A percentile compares a stretch with the other conserved stretches of the same genome.
Evolutionary conservation across 2,329 filamentous ascomycete species (phyloP).

Genomic region (Sclerotinia borealis): DNA sequence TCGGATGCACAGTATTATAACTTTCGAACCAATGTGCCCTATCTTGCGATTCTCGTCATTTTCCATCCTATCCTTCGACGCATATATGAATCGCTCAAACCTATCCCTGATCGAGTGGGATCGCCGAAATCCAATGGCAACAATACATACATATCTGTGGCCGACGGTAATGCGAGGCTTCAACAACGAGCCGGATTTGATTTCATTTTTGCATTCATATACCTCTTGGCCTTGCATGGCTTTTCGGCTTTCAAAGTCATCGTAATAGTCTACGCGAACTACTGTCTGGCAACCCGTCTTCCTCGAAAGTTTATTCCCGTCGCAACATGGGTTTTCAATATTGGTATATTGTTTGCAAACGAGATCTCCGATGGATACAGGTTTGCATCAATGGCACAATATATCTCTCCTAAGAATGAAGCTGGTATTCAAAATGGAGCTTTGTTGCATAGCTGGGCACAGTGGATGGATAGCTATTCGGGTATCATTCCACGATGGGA

Average conservation of each 20-base stretch:
- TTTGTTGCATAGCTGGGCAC: constrained; percentile 45
- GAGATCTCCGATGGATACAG: constrained; percentile 76
- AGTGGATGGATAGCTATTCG: constrained; percentile 69
- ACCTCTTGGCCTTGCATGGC: constrained; percentile 75
- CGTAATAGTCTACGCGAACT: constrained; percentile 75
- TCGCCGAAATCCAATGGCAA: constrained; percentile 29
- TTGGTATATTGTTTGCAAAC: constrained; percentile 80
- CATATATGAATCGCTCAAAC: constrained; percentile 53
- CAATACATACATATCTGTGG: constrained; percentile 35
- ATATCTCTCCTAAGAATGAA: constrained; percentile 36
- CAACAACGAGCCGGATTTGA: constrained; percentile 76
- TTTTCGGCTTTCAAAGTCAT: constrained; percentile 80
- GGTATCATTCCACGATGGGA: constrained; percentile 91
- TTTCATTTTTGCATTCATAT: constrained; percentile 71
- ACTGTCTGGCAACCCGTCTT: constrained; percentile 65
- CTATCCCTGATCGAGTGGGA: constrained; percentile 19
- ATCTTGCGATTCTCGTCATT: constrained; percentile 65
- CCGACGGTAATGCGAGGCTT: constrained; percentile 49
- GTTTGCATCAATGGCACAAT: constrained; percentile 55
- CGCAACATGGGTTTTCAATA: constrained; percentile 85
- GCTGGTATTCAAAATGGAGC: constrained; percentile 8
- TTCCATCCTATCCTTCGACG: constrained; percentile 75
- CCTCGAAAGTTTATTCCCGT: constrained; percentile 65
- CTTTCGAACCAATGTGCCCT: constrained; percentile 82
- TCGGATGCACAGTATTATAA: constrained; percentile 82